Evolutionary conservation across 345 rosid species (phyloP).

Genomic region (Gossypium thurberi): DNA sequence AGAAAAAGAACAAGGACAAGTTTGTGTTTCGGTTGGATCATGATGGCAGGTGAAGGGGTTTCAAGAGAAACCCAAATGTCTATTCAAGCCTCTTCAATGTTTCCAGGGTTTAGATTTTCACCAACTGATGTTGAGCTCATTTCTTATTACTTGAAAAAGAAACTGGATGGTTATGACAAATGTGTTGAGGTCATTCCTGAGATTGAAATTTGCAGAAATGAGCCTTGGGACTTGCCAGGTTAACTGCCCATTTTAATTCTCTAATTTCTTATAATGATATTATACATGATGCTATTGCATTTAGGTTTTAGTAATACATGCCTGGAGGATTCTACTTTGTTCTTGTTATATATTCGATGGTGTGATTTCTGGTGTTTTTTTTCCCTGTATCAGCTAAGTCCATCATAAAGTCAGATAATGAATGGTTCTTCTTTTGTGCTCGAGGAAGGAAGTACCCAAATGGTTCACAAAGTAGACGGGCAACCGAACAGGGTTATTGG

Average conservation of each 20-base stretch:
- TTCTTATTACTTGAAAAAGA: conserved; percentile 66
- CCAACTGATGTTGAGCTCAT: conserved; percentile 85
- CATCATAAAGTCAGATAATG: conserved; percentile 54
- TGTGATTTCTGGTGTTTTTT: conserved; percentile 10
- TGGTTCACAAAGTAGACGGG: conserved; percentile 75
- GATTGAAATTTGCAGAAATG: conserved; percentile 62
- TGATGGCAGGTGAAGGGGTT: conserved; percentile 12
- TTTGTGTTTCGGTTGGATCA: background rate
- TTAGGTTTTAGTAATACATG: background rate
- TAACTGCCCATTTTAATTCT: background rate
- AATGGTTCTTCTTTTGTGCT: conserved; percentile 86
- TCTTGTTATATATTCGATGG: too few relatives aligned
- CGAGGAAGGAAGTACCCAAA: conserved; percentile 87
- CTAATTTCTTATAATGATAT: too few relatives aligned
- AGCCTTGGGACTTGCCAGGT: conserved; percentile 98
- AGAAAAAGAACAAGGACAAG: background rate
- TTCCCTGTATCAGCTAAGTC: conserved; percentile 41
- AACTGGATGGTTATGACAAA: conserved; percentile 58
- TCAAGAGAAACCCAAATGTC: conserved; percentile 62
- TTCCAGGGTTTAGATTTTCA: conserved; percentile 82
- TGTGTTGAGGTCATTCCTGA: conserved; percentile 68
- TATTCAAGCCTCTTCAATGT: conserved; percentile 53
- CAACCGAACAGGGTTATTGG: conserved; percentile 83
- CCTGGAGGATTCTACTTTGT: too few relatives aligned
- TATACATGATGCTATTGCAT: background rate